Conservation (phyloP, 164 flowering plant species). For the Vitis cinerea region DNA sequence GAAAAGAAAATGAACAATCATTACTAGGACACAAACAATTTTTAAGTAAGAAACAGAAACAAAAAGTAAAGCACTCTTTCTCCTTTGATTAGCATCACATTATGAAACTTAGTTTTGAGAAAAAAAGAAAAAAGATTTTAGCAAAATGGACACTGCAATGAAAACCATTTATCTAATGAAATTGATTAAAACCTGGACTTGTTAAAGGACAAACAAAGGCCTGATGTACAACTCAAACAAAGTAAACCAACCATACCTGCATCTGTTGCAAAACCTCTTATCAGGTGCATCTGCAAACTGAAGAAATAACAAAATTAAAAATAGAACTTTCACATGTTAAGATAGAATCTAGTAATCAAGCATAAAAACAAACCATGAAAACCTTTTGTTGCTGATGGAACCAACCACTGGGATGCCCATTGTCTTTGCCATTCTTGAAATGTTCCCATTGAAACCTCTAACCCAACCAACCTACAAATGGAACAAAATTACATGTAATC, state of each 20-base stretch:
- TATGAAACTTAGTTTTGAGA: no score
- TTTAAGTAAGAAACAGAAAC: no score
- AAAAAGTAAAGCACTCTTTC: no score
- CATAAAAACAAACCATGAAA: constrained; percentile 19
- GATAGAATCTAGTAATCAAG: neutral
- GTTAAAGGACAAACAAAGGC: neutral
- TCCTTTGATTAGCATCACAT: no score
- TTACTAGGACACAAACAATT: no score
- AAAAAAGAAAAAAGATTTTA: no score
- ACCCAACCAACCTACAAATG: neutral
- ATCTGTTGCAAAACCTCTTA: constrained; percentile 50
- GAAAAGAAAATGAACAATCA: no score
- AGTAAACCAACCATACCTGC: constrained; percentile 38
- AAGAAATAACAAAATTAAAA: constrained; percentile 3
- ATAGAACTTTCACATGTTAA: neutral
- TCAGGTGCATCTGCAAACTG: constrained; percentile 34
- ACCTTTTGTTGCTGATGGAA: constrained; percentile 10
- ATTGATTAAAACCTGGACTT: no score
- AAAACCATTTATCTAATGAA: no score
- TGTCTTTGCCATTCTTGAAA: constrained; percentile 22
- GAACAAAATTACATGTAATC: constrained; percentile 6
- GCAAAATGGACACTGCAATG: no score
- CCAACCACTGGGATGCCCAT: constrained; percentile 15
- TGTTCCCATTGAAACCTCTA: constrained; percentile 14
- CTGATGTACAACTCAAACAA: neutral